phyloP scores from a whole-genome alignment of 2,329 filamentous ascomycete species.

The Aciculosporium take region DNA sequence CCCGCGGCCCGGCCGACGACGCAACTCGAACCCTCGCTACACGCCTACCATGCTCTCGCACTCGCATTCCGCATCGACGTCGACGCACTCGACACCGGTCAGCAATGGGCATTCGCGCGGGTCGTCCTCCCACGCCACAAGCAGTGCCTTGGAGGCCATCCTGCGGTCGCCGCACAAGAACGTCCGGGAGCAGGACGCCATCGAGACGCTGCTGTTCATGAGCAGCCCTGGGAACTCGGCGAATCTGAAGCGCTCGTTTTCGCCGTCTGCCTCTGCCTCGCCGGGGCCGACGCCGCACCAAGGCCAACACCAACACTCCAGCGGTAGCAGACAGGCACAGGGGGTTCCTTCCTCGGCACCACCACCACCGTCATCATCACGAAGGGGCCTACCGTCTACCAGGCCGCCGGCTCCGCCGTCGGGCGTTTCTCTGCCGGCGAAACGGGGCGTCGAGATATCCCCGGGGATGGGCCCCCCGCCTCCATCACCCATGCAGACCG shows the following conservation, averaged over 20 bases:
- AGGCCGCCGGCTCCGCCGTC: too few species aligned
- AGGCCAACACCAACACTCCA: neutral
- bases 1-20: conserved; percentile 27
- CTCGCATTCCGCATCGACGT: conserved; percentile 33
- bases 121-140: neutral
- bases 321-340: conserved; percentile 17
- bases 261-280: conserved; percentile 26
- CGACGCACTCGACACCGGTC: conserved; percentile 22
- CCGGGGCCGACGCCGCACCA: conserved; percentile 14
- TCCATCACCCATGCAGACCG: conserved; percentile 34
- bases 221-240: conserved; percentile 62
- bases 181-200: conserved; percentile 57
- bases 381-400: conserved; percentile 37
- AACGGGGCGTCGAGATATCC: conserved; percentile 33
- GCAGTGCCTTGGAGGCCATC: conserved; percentile 21
- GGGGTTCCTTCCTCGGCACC: conserved; percentile 34
- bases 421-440: conserved; percentile 23
- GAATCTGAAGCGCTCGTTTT: conserved; percentile 43
- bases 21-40: conserved; percentile 35
- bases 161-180: conserved; percentile 7
- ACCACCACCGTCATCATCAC: conserved; percentile 28
- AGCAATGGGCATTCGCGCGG: conserved; percentile 13
- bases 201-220: conserved; percentile 70
- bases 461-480: conserved; percentile 21
- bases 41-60: conserved; percentile 36